Base-by-base conservation (phyloP, 2,329 filamentous ascomycete species). In the Cladosporium austrohemisphaericum region DNA sequence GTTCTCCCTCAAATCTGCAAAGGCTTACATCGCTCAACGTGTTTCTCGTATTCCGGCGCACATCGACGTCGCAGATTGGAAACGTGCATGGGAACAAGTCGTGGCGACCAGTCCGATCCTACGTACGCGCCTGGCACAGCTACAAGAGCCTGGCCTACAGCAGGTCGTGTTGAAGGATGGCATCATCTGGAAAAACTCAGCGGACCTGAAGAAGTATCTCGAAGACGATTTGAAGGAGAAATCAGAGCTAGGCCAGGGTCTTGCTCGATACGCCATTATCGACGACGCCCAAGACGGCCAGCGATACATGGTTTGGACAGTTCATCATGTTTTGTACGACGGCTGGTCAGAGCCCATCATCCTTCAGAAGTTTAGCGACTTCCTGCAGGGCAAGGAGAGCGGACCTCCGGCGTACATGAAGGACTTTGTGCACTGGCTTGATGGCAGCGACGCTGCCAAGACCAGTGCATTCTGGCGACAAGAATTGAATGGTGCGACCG, bases 251-350 rank as follows among this genome's bases (percentile, higher is more conserved):
- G 44, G 44, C 1, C 33, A 47, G 18, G 25, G 33, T 10, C 44
- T 47, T 38, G 44, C 44, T 47, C 44, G 44, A 13, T 47, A 47
- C 19, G 51, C 33, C 3, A 16, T 47, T 4, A 16, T 47, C 4
- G 44, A 47, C 10, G 26, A 52, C 4, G 33, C 6, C 16, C n/a
- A 49, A 13, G 25, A 35, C 33, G 49, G 32, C 8, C 40, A 52
- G 10, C 16, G 36, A 18, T 60, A 59, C 35, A 55, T 66, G 43
- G 57, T 67, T 5, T 62, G 62, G 54, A 68, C 63, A 19, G 58
- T 67, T 13, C 70, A 72, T 47, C 70, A 73, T 52, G 61, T 64
- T 1, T 36, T 70, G 0, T 72, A 71, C 52, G 69, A 73, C 57
- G 68, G 67, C 0, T 68, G 65, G 61, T 65, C 65, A 1, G 60